A percentile compares a stretch with the other conserved stretches of the same genome.
Conservation (phyloP, 805 yeast genomes). For the Barnettozyma sucrosica region DNA sequence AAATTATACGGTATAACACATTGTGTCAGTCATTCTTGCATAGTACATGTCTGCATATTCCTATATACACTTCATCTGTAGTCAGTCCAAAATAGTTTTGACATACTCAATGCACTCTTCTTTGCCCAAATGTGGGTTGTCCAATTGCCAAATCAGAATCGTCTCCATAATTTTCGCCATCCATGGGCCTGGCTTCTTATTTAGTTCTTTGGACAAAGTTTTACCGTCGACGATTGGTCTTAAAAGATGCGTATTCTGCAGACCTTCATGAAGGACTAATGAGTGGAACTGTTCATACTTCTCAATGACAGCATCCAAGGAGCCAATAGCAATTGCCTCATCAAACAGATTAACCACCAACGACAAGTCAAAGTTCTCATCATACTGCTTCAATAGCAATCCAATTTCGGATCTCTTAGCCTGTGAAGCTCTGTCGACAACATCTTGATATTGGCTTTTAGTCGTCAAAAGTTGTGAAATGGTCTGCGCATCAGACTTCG, state of each 20-base stretch:
- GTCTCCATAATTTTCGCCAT: slow-evolving; percentile 50
- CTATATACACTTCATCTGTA: not conserved
- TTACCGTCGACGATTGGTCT: slow-evolving; percentile 78
- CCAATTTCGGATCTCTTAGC: slow-evolving; percentile 57
- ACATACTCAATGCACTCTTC: slow-evolving; percentile 49
- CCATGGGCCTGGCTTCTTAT: slow-evolving; percentile 84
- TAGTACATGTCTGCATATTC: not conserved
- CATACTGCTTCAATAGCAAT: slow-evolving; percentile 46
- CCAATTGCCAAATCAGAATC: slow-evolving; percentile 71
- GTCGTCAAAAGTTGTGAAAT: slow-evolving; percentile 40
- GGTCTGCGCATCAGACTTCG: slow-evolving; percentile 48
- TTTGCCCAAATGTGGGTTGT: slow-evolving; percentile 50
- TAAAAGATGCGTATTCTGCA: slow-evolving; percentile 35
- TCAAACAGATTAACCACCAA: slow-evolving; percentile 27
- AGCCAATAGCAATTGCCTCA: slow-evolving; percentile 7
- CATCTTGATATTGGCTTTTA: slow-evolving; percentile 21
- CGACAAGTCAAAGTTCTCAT: slow-evolving; percentile 43
- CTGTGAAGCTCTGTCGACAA: slow-evolving; percentile 26
- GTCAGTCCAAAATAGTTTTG: slow-evolving; percentile 19
- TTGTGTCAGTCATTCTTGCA: not conserved
- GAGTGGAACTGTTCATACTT: slow-evolving; percentile 17
- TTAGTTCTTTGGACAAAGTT: slow-evolving; percentile 44
- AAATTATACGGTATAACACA: not conserved
- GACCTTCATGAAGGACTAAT: slow-evolving; percentile 10
- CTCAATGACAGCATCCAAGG: not conserved